Base-by-base conservation (phyloP, 371 early-diverging fungal species). In the Rhizopus microsporus region DNA sequence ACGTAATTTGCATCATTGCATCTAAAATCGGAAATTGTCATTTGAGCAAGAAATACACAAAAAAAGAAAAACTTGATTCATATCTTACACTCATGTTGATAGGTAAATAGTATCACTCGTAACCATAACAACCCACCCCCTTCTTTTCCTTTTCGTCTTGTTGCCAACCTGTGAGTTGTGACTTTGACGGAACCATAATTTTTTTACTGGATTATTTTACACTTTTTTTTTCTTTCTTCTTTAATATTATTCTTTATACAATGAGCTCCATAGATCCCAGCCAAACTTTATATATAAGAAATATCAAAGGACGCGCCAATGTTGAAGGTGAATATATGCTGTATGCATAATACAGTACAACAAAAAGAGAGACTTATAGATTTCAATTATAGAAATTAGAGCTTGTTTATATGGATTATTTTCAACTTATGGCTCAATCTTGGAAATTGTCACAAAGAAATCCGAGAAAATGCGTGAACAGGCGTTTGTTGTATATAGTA, bases 401-500 rank as follows among this genome's bases (percentile, higher is more conserved):
- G 68, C 74, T 35, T 78, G 51, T 9, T 72, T 93, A 29, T 93
- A 93, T 75, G 74, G 77, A 50, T 71, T 93, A 33, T 95, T 95
- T 67, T 78, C 87, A 15, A 80, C 87, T 12, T 88, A 88, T 69
- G 98, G 97, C n/a, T 75, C 82, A 37, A 83, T 98, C n/a, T 54
- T 95, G 30, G 95, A 94, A 58, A 87, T 98, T 35, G 89, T 90
- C 4, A 62, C 93, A 8, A 80, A 83, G 58, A 83, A 88, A 54
- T 87, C 87, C 10, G 69, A 80, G 51, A 84, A 88, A 61, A 89
- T 91, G 91, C 90, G 96, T 15, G 97, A 96, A n/a, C 98, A 98
- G 72, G 98, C 98, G 1, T 96, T 94, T 69, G 76, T 98, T 32
- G 93, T 89, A 31, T 96, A 91, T 69, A 75, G 78, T 46, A 88